These are phyloP conservation scores for Fusarium circinatum DNA, from an alignment of 2,329 filamentous ascomycete species.

Conservation along the genomic window DNA sequence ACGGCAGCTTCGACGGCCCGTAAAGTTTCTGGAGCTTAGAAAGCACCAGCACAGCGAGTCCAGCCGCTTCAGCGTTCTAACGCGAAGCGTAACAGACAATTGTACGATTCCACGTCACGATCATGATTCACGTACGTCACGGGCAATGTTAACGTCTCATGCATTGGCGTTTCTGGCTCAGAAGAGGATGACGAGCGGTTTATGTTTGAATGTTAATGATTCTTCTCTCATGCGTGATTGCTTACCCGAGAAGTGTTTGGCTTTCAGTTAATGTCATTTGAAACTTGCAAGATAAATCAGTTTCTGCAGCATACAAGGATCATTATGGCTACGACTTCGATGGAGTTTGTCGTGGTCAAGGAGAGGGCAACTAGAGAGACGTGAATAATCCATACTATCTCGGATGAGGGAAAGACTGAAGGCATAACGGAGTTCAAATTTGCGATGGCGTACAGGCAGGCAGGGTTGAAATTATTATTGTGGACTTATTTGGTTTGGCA, in stretches of 20 bases:
- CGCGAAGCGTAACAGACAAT: constrained; percentile 28
- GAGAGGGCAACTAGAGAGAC: constrained; percentile 10
- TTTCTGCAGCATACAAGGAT: constrained; percentile 21
- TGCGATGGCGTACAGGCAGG: constrained; percentile 40
- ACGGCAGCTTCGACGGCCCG: constrained; percentile 58
- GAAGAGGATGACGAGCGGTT: constrained; percentile 35
- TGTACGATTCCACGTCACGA: constrained; percentile 51
- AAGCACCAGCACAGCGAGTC: constrained; percentile 32
- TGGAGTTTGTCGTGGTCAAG: constrained; percentile 25
- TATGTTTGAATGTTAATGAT: constrained; percentile 39
- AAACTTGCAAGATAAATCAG: constrained; percentile 16
- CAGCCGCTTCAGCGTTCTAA: constrained; percentile 32
- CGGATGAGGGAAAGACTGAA: constrained; percentile 13
- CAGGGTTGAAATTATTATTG: constrained; percentile 29
- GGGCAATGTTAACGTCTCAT: constrained; percentile 56
- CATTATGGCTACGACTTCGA: constrained; percentile 23
- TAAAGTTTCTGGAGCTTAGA: constrained; percentile 63
- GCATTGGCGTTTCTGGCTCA: constrained; percentile 53
- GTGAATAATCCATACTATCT: constrained; percentile 18
- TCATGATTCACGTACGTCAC: constrained; percentile 55
- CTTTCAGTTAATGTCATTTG: constrained; percentile 25
- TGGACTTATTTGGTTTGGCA: constrained; percentile 37
- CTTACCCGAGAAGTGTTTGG: constrained; percentile 20
- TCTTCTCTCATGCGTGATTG: constrained; percentile 34
- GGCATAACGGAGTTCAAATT: constrained; percentile 33